Evolutionary conservation across 108 stramenopile genomes (phyloP).

Genomic region (Nitzschia sp.): DNA sequence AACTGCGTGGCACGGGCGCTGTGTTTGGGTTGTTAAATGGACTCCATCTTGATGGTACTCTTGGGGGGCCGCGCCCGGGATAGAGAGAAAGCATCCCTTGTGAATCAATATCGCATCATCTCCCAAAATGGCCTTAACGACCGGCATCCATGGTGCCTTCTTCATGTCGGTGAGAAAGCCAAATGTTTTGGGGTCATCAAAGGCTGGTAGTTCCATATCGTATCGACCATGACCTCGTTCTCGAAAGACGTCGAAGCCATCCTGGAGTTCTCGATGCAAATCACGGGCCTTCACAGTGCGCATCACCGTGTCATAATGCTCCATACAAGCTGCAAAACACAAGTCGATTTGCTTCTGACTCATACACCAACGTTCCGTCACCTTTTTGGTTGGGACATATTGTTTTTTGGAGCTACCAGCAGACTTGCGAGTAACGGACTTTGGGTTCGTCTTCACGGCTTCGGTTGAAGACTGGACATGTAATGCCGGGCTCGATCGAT

Average conservation of each 20-base stretch:
- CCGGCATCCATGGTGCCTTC: slow-evolving; percentile 86
- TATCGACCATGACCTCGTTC: slow-evolving; percentile 85
- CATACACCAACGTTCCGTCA: slow-evolving; percentile 48
- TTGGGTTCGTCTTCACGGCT: not conserved
- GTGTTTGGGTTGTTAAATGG: slow-evolving; percentile 74
- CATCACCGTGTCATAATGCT: slow-evolving; percentile 86
- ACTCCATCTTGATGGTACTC: slow-evolving; percentile 89
- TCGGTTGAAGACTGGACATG: not conserved
- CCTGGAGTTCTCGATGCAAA: slow-evolving; percentile 71
- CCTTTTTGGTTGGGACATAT: slow-evolving; percentile 7
- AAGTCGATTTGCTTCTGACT: slow-evolving; percentile 58
- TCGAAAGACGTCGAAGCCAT: slow-evolving; percentile 88
- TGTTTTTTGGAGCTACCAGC: slow-evolving; percentile 7
- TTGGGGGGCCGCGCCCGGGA: slow-evolving; percentile 74
- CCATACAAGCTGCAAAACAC: slow-evolving; percentile 68
- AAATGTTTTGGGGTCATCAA: slow-evolving; percentile 58
- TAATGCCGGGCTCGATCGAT: not conserved
- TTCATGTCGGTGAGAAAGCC: slow-evolving; percentile 62
- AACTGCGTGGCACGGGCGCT: slow-evolving; percentile 82
- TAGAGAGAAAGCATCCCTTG: slow-evolving; percentile 80
- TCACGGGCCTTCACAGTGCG: slow-evolving; percentile 76
- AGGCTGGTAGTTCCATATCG: slow-evolving; percentile 82
- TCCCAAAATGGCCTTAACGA: slow-evolving; percentile 76
- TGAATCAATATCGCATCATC: slow-evolving; percentile 76
- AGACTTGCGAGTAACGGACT: not conserved